Percentiles rank a stretch among this genome's conserved stretches.
Evolutionary conservation across 805 yeast genomes (phyloP).

Genomic region (Kazachstania viticola): DNA sequence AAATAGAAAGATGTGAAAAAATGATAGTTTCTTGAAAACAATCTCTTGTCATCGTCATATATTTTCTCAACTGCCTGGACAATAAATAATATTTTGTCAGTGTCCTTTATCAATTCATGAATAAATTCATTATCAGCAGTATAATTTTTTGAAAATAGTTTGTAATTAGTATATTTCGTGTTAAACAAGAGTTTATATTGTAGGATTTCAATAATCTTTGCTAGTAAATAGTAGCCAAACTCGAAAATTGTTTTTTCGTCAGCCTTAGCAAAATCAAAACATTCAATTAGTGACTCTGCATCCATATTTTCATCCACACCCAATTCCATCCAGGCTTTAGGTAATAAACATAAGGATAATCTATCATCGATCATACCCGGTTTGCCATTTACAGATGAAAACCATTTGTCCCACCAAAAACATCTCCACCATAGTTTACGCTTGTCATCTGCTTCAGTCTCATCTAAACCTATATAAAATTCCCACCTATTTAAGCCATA

Average conservation of each 20-base stretch:
- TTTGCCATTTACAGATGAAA: constrained; percentile 7
- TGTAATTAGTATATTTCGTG: constrained; percentile 6
- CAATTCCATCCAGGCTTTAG: constrained; percentile 5
- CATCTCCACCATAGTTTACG: constrained; percentile 11
- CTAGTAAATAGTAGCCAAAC: constrained; percentile 5
- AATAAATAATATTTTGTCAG: no score
- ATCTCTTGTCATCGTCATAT: no score
- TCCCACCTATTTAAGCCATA: constrained; percentile 10
- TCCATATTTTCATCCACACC: constrained; percentile 10
- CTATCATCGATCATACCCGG: constrained; percentile 3
- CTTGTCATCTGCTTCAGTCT: constrained; percentile 5
- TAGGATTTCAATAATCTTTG: constrained; percentile 3
- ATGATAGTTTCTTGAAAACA: no score
- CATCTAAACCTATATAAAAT: constrained; percentile 5
- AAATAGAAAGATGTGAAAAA: no score
- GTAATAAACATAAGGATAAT: constrained; percentile 7
- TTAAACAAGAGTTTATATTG: constrained; percentile 3
- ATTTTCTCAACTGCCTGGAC: no score
- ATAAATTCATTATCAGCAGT: no score
- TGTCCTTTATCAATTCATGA: no score
- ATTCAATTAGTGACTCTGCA: constrained; percentile 1
- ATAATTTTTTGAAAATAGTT: constrained; percentile 3
- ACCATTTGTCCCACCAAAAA: constrained; percentile 14
- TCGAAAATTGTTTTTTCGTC: not conserved
- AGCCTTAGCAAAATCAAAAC: constrained; percentile 1